A percentile compares a stretch with the other conserved stretches of the same genome.
Evolutionary conservation across 139 green algal genomes (phyloP).

Genomic region (Coelastrella sp.): DNA sequence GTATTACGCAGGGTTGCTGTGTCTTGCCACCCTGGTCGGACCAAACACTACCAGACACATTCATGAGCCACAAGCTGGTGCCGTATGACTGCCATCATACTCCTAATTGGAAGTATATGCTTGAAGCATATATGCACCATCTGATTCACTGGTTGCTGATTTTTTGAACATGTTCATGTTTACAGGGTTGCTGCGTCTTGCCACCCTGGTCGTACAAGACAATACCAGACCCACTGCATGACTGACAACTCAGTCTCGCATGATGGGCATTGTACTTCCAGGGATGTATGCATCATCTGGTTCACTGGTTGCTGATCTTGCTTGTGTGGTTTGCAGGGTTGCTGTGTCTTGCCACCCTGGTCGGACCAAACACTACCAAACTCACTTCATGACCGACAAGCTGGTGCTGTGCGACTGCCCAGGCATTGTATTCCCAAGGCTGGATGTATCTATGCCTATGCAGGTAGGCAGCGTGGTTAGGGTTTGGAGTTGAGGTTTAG

Average conservation of each 20-base stretch:
- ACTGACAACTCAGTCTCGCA: slow-evolving; percentile 65
- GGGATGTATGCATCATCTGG: slow-evolving; percentile 59
- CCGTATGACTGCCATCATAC: slow-evolving; percentile 78
- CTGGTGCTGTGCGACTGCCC: slow-evolving; percentile 82
- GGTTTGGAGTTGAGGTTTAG: background rate
- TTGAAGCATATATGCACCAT: too few species aligned
- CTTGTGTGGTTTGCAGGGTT: slow-evolving; percentile 59
- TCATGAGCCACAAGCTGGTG: slow-evolving; percentile 62
- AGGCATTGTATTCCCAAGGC: slow-evolving; percentile 77
- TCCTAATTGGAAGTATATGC: slow-evolving; percentile 47
- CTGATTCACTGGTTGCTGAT: background rate
- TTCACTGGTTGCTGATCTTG: background rate
- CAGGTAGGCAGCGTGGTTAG: slow-evolving; percentile 54
- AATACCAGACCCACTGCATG: slow-evolving; percentile 81
- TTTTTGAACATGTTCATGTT: slow-evolving; percentile 44
- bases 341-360: slow-evolving; percentile 48
- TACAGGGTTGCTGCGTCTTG: slow-evolving; percentile 47
- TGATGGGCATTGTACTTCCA: slow-evolving; percentile 78
- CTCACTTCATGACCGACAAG: slow-evolving; percentile 61
- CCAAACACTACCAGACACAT: slow-evolving; percentile 85
- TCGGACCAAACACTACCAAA: slow-evolving; percentile 82
- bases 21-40: slow-evolving; percentile 58
- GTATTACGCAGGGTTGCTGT: slow-evolving; percentile 49
- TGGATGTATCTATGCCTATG: slow-evolving; percentile 70
- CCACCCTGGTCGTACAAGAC: slow-evolving; percentile 44